A percentile compares a stretch with the other conserved stretches of the same genome.
Conservation (phyloP, 169 alveolate species). For the Miamiensis avidus region DNA sequence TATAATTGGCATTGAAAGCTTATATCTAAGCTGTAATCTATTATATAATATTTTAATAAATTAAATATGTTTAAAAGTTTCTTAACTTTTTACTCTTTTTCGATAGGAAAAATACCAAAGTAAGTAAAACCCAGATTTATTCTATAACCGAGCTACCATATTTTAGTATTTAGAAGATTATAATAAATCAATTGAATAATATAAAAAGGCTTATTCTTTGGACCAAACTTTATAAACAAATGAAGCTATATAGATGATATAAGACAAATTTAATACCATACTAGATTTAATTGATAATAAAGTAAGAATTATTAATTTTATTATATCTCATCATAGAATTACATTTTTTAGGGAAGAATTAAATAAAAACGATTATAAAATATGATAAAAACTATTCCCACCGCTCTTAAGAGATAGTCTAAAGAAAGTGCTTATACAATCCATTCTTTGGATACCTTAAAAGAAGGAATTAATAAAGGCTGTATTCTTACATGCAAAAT, state of each 20-base stretch:
- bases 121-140: conserved; percentile 77
- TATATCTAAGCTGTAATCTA: conserved; percentile 63
- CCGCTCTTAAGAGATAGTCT: conserved; percentile 29
- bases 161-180: conserved; percentile 73
- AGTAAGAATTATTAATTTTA: no score
- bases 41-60: conserved; percentile 7
- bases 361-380: conserved; percentile 63
- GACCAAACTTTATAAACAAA: conserved; percentile 59
- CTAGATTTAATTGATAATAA: not conserved
- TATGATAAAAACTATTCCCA: conserved; percentile 69
- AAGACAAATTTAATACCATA: not conserved
- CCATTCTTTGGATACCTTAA: conserved; percentile 17
- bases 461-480: conserved; percentile 44
- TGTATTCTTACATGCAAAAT: conserved; percentile 42
- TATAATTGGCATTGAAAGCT: conserved; percentile 73
- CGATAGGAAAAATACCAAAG: conserved; percentile 29
- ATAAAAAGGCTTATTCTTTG: conserved; percentile 62
- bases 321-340: conserved; percentile 39
- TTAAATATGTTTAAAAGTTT: no score
- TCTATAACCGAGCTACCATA: conserved; percentile 73
- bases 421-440: conserved; percentile 18
- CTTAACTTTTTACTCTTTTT: no score
- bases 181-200: conserved; percentile 73
- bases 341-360: conserved; percentile 61
- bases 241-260: no score